A percentile compares a stretch with the other conserved stretches of the same genome.
phyloP scores from a whole-genome alignment of 768 basidiomycete species.

The Tephrocybe sp. region DNA sequence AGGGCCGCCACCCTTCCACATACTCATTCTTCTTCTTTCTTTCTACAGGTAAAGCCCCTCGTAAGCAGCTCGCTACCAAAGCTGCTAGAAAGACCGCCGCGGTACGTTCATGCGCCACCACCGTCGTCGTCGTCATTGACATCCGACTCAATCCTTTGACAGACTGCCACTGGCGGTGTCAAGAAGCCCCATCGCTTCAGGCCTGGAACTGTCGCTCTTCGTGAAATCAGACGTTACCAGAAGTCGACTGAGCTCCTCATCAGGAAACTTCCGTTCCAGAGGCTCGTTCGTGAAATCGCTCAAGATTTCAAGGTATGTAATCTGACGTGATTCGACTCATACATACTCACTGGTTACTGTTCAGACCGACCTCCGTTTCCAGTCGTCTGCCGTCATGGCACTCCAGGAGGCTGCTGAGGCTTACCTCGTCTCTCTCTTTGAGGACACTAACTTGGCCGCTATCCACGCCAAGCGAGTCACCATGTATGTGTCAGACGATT shows the following conservation, averaged over 20 bases:
- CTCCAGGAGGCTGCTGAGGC: slow-evolving; percentile 92
- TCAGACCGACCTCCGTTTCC: slow-evolving; percentile 90
- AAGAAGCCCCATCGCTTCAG: slow-evolving; percentile 99
- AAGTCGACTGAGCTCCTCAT: slow-evolving; percentile 99
- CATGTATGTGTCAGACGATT: slow-evolving; percentile 40
- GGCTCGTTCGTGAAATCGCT: slow-evolving; percentile 95
- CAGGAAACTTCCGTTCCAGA: slow-evolving; percentile 99
- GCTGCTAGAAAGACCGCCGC: slow-evolving; percentile 87
- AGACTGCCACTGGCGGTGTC: slow-evolving; percentile 91
- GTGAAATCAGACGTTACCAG: slow-evolving; percentile 98
- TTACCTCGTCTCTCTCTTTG: slow-evolving; percentile 83
- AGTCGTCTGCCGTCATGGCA: slow-evolving; percentile 92
- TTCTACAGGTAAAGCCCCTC: slow-evolving; percentile 76
- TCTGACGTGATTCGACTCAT: neutral
- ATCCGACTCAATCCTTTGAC: slow-evolving; percentile 14
- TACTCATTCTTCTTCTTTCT: slow-evolving; percentile 14
- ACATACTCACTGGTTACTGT: slow-evolving; percentile 8
- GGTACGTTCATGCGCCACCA: slow-evolving; percentile 39
- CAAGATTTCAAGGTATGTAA: slow-evolving; percentile 86
- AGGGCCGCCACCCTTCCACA: slow-evolving; percentile 14
- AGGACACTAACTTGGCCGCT: slow-evolving; percentile 89
- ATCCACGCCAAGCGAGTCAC: slow-evolving; percentile 86
- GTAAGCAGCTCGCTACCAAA: slow-evolving; percentile 95
- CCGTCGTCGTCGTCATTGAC: slow-evolving; percentile 25
- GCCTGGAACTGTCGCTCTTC: slow-evolving; percentile 97